A percentile compares a stretch with the other conserved stretches of the same genome.
These are phyloP conservation scores for Cyclospora cayetanensis DNA, from an alignment of 169 alveolate genomes.

Conservation along the genomic window DNA sequence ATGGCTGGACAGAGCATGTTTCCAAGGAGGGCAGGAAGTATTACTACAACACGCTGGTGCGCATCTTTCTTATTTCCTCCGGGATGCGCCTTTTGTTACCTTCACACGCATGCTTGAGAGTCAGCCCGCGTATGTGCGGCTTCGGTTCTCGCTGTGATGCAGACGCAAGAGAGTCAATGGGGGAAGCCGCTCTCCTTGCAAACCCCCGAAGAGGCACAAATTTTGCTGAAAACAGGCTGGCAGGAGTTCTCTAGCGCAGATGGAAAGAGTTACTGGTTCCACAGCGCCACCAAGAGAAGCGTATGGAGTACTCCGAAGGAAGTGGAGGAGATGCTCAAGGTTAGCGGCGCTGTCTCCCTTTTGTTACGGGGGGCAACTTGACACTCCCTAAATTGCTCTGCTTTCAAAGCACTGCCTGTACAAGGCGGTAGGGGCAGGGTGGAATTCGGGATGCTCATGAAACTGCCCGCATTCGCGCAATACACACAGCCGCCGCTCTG, in stretches of 20 bases:
- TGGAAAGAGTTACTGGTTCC: constrained; percentile 84
- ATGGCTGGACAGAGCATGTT: constrained; percentile 82
- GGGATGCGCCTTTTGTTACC: neutral
- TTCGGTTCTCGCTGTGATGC: neutral
- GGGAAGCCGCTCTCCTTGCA: constrained; percentile 79
- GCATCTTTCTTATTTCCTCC: neutral
- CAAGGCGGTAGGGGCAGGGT: no score
- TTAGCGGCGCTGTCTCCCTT: no score
- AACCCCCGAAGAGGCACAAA: constrained; percentile 65
- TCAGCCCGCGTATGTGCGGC: neutral
- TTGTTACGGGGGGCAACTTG: no score
- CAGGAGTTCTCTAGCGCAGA: constrained; percentile 83
- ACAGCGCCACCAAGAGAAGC: constrained; percentile 80
- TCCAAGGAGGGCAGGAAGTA: constrained; percentile 86
- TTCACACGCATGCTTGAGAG: neutral
- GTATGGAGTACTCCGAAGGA: constrained; percentile 87
- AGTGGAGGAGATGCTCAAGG: constrained; percentile 74
- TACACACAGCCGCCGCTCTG: no score
- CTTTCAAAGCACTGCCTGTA: no score
- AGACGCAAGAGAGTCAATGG: constrained; percentile 73
- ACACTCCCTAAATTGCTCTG: no score
- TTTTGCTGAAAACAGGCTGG: constrained; percentile 76
- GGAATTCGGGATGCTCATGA: no score
- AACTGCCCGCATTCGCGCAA: no score
- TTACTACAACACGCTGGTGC: constrained; percentile 80